Evolutionary conservation across 495 filamentous ascomycete genomes (phyloP).

Genomic region (Tetracladium marchalianum): DNA sequence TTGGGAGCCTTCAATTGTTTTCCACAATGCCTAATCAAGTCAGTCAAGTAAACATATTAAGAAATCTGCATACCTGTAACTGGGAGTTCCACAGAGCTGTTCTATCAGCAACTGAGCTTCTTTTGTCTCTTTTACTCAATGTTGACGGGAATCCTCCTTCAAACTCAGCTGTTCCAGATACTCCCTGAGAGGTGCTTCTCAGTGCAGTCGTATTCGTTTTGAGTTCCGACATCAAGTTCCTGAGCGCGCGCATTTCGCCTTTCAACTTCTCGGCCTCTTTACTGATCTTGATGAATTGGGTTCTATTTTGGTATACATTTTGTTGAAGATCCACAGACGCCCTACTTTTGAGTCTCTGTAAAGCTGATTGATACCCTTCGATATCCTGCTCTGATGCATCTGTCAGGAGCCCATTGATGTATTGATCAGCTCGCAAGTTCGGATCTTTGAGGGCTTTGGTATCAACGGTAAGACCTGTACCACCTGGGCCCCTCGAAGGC

Average conservation of each 20-base stretch:
- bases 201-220: constrained; percentile 62
- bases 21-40: constrained; percentile 61
- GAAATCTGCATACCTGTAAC: constrained; percentile 32
- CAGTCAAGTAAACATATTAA: constrained; percentile 6
- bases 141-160: constrained; percentile 33
- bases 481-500: constrained; percentile 15
- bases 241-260: constrained; percentile 84
- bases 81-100: constrained; percentile 92
- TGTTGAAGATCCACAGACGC: constrained; percentile 87
- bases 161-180: constrained; percentile 16
- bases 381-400: constrained; percentile 95
- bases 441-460: constrained; percentile 70
- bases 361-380: constrained; percentile 62
- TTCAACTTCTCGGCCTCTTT: constrained; percentile 98
- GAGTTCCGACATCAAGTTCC: constrained; percentile 81
- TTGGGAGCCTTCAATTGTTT: constrained; percentile 89
- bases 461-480: constrained; percentile 45
- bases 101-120: constrained; percentile 84
- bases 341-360: constrained; percentile 70
- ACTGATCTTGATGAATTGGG: constrained; percentile 97
- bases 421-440: constrained; percentile 56
- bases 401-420: constrained; percentile 70
- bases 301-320: constrained; percentile 95
- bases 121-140: constrained; percentile 55
- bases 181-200: constrained; percentile 48